These are phyloP conservation scores for Phaeomoniella chlamydospora DNA, from an alignment of 2,329 filamentous ascomycete genomes.

Conservation along the genomic window DNA sequence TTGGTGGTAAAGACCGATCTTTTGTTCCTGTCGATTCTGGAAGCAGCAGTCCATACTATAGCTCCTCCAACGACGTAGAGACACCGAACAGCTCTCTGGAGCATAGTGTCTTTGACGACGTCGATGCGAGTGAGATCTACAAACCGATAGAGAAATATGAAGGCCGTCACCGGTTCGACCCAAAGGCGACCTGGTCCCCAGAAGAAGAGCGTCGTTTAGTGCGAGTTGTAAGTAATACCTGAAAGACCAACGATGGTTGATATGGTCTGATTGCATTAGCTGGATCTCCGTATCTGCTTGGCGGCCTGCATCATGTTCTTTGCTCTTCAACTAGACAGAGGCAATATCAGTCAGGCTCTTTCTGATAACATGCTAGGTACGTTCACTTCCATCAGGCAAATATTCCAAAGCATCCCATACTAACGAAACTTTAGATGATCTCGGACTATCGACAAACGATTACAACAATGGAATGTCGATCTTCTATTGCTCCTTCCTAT, in stretches of 20 bases:
- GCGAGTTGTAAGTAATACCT: constrained; percentile 9
- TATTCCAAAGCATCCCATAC: constrained; percentile 33
- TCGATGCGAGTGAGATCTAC: constrained; percentile 9
- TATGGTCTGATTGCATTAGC: too few relatives aligned
- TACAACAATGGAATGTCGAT: constrained; percentile 42
- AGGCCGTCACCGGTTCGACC: constrained; percentile 13
- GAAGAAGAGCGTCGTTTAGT: constrained; percentile 6
- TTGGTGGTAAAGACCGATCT: constrained; percentile 8
- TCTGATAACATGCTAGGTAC: constrained; percentile 33
- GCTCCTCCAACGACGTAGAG: constrained; percentile 4
- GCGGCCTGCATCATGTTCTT: constrained; percentile 40
- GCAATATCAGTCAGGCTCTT: constrained; percentile 40
- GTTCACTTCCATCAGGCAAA: constrained; percentile 21
- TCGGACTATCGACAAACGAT: constrained; percentile 9
- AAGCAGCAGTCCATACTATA: constrained; percentile 1
- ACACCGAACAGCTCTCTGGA: not conserved
- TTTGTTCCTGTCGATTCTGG: constrained; percentile 8
- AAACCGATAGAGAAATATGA: constrained; percentile 10
- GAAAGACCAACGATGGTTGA: not conserved
- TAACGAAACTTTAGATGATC: constrained; percentile 8
- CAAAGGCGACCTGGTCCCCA: constrained; percentile 8
- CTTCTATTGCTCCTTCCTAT: constrained; percentile 38
- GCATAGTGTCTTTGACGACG: constrained; percentile 7
- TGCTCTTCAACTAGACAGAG: constrained; percentile 40
- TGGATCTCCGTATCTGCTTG: constrained; percentile 15